These are phyloP conservation scores for Phyllosticta paracitricarpa DNA, from an alignment of 2,329 filamentous ascomycete genomes.

Conservation along the genomic window DNA sequence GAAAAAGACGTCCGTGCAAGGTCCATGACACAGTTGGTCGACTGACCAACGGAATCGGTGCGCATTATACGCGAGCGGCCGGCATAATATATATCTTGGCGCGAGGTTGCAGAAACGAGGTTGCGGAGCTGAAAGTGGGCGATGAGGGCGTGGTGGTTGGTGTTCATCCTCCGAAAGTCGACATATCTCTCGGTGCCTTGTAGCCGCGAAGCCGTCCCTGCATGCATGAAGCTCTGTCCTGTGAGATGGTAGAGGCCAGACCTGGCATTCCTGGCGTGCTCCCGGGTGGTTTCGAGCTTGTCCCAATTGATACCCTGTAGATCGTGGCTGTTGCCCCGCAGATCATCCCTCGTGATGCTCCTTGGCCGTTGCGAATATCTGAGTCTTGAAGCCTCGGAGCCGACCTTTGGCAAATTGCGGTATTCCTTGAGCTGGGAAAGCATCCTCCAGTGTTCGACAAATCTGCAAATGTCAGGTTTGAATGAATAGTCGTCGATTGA, in stretches of 20 bases:
- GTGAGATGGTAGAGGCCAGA: conserved; percentile 1
- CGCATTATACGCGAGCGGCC: conserved; percentile 35
- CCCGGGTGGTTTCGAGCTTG: conserved; percentile 20
- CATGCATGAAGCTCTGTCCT: not conserved
- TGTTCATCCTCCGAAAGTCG: conserved; percentile 39
- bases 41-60: conserved; percentile 37
- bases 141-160: conserved; percentile 39
- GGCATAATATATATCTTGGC: conserved; percentile 47
- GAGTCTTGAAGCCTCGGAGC: conserved; percentile 2
- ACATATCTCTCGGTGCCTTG: conserved; percentile 37
- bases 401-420: not conserved
- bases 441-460: conserved; percentile 10
- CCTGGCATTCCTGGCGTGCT: conserved; percentile 6
- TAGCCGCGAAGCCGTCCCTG: conserved; percentile 13
- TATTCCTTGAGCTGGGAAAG: not conserved
- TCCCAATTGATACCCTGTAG: conserved; percentile 31
- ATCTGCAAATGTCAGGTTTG: conserved; percentile 12
- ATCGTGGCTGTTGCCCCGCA: conserved; percentile 26
- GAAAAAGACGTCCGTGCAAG: conserved; percentile 21
- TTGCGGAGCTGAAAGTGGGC: conserved; percentile 52
- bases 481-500: conserved; percentile 9
- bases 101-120: conserved; percentile 43
- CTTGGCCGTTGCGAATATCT: conserved; percentile 15
- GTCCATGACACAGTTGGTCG: conserved; percentile 38
- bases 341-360: conserved; percentile 21